A percentile compares a stretch with the other conserved stretches of the same genome.
These are phyloP conservation scores for Pythium rishiriense DNA, from an alignment of 352 stramenopile species.

Conservation along the genomic window DNA sequence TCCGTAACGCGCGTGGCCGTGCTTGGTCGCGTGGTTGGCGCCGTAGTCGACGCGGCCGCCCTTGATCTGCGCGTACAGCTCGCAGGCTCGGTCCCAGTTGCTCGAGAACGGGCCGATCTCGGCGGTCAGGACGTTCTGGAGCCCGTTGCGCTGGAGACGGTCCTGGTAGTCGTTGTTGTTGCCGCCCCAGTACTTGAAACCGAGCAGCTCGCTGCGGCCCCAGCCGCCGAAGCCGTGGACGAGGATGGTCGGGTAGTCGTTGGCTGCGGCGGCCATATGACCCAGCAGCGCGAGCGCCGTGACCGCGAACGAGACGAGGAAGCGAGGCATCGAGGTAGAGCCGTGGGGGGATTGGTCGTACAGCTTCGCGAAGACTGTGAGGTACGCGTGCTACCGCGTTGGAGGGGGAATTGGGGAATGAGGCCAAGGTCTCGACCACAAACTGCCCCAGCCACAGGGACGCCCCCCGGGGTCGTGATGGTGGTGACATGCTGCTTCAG, in stretches of 20 bases:
- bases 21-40: slow-evolving; percentile 17
- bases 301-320: neutral
- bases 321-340: no score
- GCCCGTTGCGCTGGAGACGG: slow-evolving; percentile 33
- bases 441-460: no score
- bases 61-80: slow-evolving; percentile 44
- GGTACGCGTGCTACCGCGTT: neutral
- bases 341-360: no score
- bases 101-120: slow-evolving; percentile 29
- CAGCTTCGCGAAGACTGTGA: neutral
- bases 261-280: neutral
- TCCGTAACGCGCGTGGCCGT: slow-evolving; percentile 34
- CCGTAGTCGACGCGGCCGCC: slow-evolving; percentile 38
- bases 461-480: no score
- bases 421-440: no score
- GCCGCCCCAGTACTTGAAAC: slow-evolving; percentile 29
- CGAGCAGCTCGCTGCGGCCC: slow-evolving; percentile 21
- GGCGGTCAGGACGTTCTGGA: slow-evolving; percentile 30
- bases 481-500: no score
- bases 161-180: slow-evolving; percentile 26
- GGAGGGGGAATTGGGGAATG: slow-evolving; percentile 4
- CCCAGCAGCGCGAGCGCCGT: neutral
- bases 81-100: slow-evolving; percentile 45
- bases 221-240: slow-evolving; percentile 34
- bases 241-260: slow-evolving; percentile 30